Evolutionary conservation across 805 yeast species (phyloP), one percentile per base, ranked within the genome.

Genomic region (Yarrowia keelungensis): DNA sequence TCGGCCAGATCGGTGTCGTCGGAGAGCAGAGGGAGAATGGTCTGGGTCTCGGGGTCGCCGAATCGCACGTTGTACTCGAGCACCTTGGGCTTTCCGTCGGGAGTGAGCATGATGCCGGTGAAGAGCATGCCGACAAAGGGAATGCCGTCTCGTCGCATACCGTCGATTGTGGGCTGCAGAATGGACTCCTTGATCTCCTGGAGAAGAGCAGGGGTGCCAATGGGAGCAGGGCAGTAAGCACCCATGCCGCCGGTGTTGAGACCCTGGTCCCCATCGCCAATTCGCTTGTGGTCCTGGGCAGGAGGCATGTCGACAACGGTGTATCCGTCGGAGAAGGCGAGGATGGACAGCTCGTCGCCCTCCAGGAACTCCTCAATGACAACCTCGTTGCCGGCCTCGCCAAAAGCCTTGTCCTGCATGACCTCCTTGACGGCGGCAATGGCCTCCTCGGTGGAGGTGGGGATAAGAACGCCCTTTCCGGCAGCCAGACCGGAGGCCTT

Each of bases 161-260:
- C 98, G 74, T 88, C 92, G 75, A 95, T 89, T 45, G 97, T 90
- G 69, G 98, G 98, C 79, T 89, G 87, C 75, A 96, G 85, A 74
- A 96, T 85, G n/a, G 84, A 82, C 59, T 82, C 81, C 75, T 92
- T 87, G 76, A 95, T 92, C 78, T 87, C 83, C 71, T 83, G 81
- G 74, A 93, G 79, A 45, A 95, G 77, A 32, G 84, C 83, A 1
- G 91, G 87, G 19, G 98, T 91, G 19, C 96, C 98, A 71, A 92
- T 83, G 69, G 99, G 99, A 11, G 98, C 97, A 41, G 99, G 99
- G 8, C 98, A 95, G 76, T 95, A 95, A 8, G 98, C 97, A 72
- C 99, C 99, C 99, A 95, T 95, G 72, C 99, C 99, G 73, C 99
- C 99, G 46, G 99, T 95, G 81, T 95, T 95, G 71, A 94, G 84